Percentiles rank a stretch among this genome's conserved stretches.
phyloP scores from a whole-genome alignment of 2,329 filamentous ascomycete genomes.

The Ascochyta rabiei region DNA sequence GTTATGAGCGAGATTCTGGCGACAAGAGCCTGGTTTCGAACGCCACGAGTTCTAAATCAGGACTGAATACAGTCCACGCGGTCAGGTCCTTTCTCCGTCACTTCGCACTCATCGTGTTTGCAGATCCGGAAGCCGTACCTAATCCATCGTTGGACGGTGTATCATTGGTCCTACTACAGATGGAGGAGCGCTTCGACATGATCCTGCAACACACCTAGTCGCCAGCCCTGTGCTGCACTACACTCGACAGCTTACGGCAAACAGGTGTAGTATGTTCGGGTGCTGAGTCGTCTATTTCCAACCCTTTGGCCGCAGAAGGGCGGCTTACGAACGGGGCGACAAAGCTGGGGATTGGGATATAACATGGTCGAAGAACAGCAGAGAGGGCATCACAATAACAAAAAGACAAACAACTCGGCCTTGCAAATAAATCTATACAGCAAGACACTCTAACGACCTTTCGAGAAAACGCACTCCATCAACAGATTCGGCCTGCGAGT shows the following conservation, averaged over 20 bases:
- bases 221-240: constrained; percentile 29
- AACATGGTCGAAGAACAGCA: constrained; percentile 16
- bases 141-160: constrained; percentile 6
- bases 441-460: constrained; percentile 12
- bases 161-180: background rate
- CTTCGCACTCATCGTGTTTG: constrained; percentile 26
- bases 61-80: constrained; percentile 18
- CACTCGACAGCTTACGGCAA: constrained; percentile 35
- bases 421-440: constrained; percentile 18
- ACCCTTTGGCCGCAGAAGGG: constrained; percentile 22
- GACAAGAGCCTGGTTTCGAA: constrained; percentile 22
- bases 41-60: constrained; percentile 41
- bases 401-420: constrained; percentile 1
- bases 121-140: constrained; percentile 16
- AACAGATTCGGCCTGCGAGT: constrained; percentile 27
- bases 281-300: constrained; percentile 30
- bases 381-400: constrained; percentile 16
- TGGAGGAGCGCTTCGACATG: constrained; percentile 28
- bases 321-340: constrained; percentile 18
- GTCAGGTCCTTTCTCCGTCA: constrained; percentile 20
- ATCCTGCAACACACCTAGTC: constrained; percentile 25
- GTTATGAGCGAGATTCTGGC: constrained; percentile 14
- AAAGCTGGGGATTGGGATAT: constrained; percentile 25
- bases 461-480: constrained; percentile 31
- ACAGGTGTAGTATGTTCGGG: constrained; percentile 25